Conservation (phyloP, 768 basidiomycete genomes). For the Rhizopogon salebrosus region DNA sequence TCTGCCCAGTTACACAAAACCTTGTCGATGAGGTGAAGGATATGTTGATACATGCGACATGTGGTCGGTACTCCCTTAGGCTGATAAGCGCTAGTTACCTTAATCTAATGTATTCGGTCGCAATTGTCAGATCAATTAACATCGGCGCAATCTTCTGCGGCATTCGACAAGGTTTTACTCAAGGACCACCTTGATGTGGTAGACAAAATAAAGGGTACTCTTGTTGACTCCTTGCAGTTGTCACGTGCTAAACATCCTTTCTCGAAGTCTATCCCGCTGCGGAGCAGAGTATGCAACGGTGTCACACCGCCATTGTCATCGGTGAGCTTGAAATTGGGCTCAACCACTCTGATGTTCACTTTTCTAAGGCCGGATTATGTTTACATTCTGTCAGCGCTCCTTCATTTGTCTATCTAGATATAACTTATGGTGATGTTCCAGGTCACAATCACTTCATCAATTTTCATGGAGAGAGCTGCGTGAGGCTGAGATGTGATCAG, state of each 20-base stretch:
- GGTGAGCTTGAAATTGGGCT: too few relatives aligned
- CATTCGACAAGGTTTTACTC: slow-evolving; percentile 17
- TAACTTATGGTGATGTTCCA: slow-evolving; percentile 8
- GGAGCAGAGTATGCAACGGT: too few relatives aligned
- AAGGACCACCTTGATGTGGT: slow-evolving; percentile 21
- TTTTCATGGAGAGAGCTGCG: slow-evolving; percentile 38
- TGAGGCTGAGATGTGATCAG: slow-evolving; percentile 33
- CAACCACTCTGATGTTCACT: slow-evolving; percentile 10
- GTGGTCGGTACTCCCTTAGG: slow-evolving; percentile 11
- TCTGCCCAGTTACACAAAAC: slow-evolving; percentile 19
- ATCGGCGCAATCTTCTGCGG: slow-evolving; percentile 20
- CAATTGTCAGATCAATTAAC: slow-evolving; percentile 20
- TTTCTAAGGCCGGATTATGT: slow-evolving; percentile 26
- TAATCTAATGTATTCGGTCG: background rate
- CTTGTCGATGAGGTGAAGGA: slow-evolving; percentile 22
- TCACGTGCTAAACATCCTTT: background rate
- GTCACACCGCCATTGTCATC: too few relatives aligned
- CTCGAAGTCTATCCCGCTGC: background rate
- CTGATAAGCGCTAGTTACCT: too few relatives aligned
- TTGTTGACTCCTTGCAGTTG: background rate
- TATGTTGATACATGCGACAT: slow-evolving; percentile 22
- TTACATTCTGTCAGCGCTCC: slow-evolving; percentile 20
- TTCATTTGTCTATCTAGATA: background rate
- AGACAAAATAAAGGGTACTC: slow-evolving; percentile 20
- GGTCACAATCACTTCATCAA: slow-evolving; percentile 34